Conservation (phyloP, 352 stramenopile species). For the Salisapilia sapeloensis region DNA sequence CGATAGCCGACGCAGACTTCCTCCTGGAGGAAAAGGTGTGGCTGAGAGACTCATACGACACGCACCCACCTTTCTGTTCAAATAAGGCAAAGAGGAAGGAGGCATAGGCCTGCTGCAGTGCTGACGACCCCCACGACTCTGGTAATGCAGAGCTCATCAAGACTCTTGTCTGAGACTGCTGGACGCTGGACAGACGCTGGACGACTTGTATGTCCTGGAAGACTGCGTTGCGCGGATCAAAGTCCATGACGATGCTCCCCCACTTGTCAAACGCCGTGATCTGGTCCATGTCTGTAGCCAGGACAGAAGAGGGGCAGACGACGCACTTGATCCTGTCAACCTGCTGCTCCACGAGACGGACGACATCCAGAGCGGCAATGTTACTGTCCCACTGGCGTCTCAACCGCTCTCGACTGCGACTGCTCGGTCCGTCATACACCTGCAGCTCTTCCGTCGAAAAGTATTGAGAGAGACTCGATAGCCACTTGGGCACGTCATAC, state of each 20-base stretch:
- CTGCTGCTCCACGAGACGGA: not conserved
- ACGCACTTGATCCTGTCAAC: conserved; percentile 47
- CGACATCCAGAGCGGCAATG: not conserved
- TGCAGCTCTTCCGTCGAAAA: conserved; percentile 33
- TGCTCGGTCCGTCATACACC: conserved; percentile 25
- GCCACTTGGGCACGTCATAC: conserved; percentile 71
- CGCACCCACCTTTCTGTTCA: no score
- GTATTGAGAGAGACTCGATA: conserved; percentile 41
- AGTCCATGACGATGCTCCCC: conserved; percentile 65
- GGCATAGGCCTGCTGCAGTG: no score
- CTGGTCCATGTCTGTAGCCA: conserved; percentile 24
- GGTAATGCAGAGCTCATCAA: no score
- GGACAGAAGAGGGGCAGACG: conserved; percentile 34
- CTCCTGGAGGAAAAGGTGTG: no score
- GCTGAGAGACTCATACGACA: no score
- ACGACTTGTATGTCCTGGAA: no score
- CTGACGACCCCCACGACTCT: no score
- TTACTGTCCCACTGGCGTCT: conserved; percentile 39
- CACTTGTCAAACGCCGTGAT: conserved; percentile 31
- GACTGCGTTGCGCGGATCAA: no score
- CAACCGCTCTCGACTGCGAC: conserved; percentile 17
- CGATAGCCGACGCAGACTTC: no score
- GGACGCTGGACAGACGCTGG: no score
- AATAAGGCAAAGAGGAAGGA: no score
- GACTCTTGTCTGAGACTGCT: no score